Evolutionary conservation across 176 grass and related monocot genomes (phyloP).

Genomic region (Musa beccarii): DNA sequence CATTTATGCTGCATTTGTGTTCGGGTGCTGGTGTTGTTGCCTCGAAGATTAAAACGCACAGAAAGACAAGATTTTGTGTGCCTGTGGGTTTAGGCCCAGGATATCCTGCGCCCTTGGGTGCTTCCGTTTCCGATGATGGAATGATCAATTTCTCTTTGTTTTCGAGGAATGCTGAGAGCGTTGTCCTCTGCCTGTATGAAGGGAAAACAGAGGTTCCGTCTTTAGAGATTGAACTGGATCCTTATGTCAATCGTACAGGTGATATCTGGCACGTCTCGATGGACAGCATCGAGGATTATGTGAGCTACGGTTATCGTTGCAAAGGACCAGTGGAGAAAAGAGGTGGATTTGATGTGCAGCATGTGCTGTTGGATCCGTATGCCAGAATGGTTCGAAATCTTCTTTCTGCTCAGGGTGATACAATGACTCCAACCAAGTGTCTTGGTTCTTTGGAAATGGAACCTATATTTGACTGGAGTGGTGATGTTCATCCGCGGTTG

Average conservation of each 20-base stretch:
- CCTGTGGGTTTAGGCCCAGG: conserved; percentile 66
- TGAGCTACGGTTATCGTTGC: conserved; percentile 64
- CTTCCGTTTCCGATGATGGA: conserved; percentile 44
- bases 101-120: conserved; percentile 51
- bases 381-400: conserved; percentile 54
- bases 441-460: conserved; percentile 35
- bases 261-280: conserved; percentile 68
- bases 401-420: conserved; percentile 23
- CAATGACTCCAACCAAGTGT: conserved; percentile 34
- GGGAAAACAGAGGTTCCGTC: conserved; percentile 25
- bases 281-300: conserved; percentile 37
- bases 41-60: conserved; percentile 53
- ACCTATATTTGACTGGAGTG: conserved; percentile 46
- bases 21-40: conserved; percentile 18
- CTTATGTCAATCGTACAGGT: conserved; percentile 56
- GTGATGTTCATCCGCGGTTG: conserved; percentile 38
- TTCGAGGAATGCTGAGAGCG: conserved; percentile 45
- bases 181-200: conserved; percentile 58
- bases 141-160: conserved; percentile 61
- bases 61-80: conserved; percentile 48
- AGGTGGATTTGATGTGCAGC: conserved; percentile 35
- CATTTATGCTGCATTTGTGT: conserved; percentile 43
- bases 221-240: conserved; percentile 74
- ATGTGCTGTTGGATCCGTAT: conserved; percentile 65
- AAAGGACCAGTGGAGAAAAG: conserved; percentile 20